Conservation (phyloP, 352 stramenopile genomes). For the Phytophthora fragariae region DNA sequence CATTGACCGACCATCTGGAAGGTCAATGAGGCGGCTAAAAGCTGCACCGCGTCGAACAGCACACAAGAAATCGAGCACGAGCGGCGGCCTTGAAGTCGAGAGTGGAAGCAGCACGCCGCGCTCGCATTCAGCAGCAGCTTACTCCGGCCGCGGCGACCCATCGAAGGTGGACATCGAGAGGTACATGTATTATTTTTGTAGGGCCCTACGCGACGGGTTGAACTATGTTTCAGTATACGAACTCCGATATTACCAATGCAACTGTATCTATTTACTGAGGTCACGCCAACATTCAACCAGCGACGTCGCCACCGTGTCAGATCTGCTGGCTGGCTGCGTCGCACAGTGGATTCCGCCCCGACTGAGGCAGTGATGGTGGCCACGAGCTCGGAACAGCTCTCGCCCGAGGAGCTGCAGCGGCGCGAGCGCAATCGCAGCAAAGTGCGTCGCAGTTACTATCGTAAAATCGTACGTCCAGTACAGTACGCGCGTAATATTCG, state of each 20-base stretch:
- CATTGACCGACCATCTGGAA: neutral
- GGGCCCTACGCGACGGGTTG: neutral
- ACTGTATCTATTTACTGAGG: slow-evolving; percentile 13
- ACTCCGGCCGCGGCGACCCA: neutral
- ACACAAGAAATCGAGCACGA: slow-evolving; percentile 6
- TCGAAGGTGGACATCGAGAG: slow-evolving; percentile 16
- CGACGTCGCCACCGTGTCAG: neutral
- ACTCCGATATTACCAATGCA: slow-evolving; percentile 18
- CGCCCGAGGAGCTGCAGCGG: slow-evolving; percentile 47
- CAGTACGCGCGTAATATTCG: too few relatives aligned
- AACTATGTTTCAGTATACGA: slow-evolving; percentile 23
- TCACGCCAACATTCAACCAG: slow-evolving; percentile 19
- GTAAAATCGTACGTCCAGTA: slow-evolving; percentile 49
- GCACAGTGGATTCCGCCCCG: slow-evolving; percentile 7
- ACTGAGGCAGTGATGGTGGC: slow-evolving; percentile 13
- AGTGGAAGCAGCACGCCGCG: neutral
- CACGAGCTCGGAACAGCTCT: slow-evolving; percentile 27
- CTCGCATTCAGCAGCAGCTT: slow-evolving; percentile 8
- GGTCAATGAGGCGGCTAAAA: slow-evolving; percentile 2
- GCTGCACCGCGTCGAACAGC: slow-evolving; percentile 9
- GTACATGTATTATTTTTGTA: slow-evolving; percentile 33
- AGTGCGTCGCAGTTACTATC: slow-evolving; percentile 63
- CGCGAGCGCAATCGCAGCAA: slow-evolving; percentile 61
- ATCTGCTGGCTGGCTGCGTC: neutral
- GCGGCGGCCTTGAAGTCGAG: neutral